Base-by-base conservation (phyloP, 208 protist species). In the Leishmania aethiopica region DNA sequence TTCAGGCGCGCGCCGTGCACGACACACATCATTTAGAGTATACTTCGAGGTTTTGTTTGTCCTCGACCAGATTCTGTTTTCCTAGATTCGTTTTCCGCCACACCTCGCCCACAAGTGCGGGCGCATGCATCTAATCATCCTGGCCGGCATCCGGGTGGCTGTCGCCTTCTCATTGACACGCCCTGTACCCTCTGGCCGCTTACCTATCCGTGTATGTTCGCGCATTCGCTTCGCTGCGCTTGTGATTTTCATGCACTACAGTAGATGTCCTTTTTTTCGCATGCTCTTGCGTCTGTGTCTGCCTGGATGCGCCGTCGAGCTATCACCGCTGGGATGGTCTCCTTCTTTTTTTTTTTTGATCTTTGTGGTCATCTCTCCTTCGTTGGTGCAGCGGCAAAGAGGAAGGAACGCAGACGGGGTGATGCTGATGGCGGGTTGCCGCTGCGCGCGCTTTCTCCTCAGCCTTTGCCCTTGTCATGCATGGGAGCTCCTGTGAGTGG, bases 31-130 rank as follows among this genome's bases (percentile, higher is more conserved):
- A 17, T 19, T 59, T 45, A 51, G n/a, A 82, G 69, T 55, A 72
- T 32, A 66, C n/a, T 51, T 53, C 28, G 22, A 53, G 70, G 45
- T 35, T 45, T 69, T 83, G 69, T 80, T 64, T 47, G 42, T 73
- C n/a, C 42, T 74, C 53, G 25, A 17, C 45, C 40, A 42, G 35
- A 42, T 77, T 49, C 28, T 2, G 71, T 73, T 66, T 81, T n/a
- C 77, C n/a, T 82, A 67, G 40, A 64, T 53, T 81, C 40, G 8
- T 70, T 32, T 40, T 32, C n/a, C 42, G 60, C 53, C 70, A 51
- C 42, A 74, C 7, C 45, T 45, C 25, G 17, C 28, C n/a, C 70
- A 51, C 70, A 47, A 45, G 13, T 7, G 66, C 25, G 45, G 45
- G 40, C 7, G 1, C 70, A 53, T 25, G 8, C 19, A n/a, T n/a